These are phyloP conservation scores for Chloropicon primus DNA, from an alignment of 139 green algal genomes.

Conservation along the genomic window DNA sequence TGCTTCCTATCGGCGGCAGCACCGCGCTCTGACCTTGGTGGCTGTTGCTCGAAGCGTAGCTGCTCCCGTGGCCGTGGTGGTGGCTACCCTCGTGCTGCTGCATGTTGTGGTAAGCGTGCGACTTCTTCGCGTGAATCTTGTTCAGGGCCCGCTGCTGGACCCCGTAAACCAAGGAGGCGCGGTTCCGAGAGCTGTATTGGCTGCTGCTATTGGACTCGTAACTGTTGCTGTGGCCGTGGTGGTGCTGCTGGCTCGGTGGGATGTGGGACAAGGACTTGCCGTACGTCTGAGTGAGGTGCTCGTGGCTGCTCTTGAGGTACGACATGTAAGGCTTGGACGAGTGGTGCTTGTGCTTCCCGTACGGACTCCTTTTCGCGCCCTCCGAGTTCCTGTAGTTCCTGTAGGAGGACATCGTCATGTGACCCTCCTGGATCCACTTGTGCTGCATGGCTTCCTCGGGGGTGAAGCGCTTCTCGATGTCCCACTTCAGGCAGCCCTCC, in stretches of 20 bases:
- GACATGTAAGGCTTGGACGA: not conserved
- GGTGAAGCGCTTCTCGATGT: constrained; percentile 43
- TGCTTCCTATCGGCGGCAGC: not conserved
- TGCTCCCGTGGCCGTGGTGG: not conserved
- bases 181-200: too few species aligned
- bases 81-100: not conserved
- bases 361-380: not conserved
- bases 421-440: constrained; percentile 41
- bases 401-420: not conserved
- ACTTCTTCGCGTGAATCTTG: not conserved
- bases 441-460: constrained; percentile 60
- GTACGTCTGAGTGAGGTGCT: not conserved
- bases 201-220: too few species aligned
- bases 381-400: not conserved
- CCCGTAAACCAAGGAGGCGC: not conserved
- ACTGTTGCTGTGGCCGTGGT: not conserved
- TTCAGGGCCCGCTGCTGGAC: not conserved
- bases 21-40: not conserved
- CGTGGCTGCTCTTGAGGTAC: not conserved
- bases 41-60: too few species aligned
- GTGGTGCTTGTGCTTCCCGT: not conserved
- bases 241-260: not conserved
- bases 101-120: not conserved
- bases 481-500: constrained; percentile 51
- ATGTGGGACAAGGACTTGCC: not conserved